These are phyloP conservation scores for Casuarina cunninghamiana DNA, from an alignment of 306 rosid species.

Conservation along the genomic window DNA sequence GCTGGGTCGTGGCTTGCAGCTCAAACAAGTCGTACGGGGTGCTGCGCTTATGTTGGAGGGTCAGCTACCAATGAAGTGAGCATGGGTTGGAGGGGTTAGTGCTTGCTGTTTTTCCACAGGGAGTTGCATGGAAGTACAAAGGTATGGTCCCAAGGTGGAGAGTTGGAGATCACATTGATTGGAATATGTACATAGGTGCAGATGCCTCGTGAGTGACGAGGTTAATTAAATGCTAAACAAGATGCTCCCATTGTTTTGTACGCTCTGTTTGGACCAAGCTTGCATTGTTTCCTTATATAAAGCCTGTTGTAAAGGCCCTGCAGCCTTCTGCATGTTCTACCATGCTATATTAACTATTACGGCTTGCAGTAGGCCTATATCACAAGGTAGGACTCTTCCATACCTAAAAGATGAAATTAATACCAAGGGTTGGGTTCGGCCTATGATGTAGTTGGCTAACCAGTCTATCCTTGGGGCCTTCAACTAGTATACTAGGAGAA, in stretches of 20 bases:
- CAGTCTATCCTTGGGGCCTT: too few relatives aligned
- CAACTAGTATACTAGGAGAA: too few relatives aligned
- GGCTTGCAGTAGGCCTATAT: neutral
- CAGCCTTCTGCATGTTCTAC: constrained; percentile 11
- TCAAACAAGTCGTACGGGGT: constrained; percentile 61
- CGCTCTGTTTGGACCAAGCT: constrained; percentile 21
- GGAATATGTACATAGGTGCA: constrained; percentile 1
- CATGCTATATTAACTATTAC: constrained; percentile 11
- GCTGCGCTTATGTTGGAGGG: constrained; percentile 48
- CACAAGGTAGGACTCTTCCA: neutral
- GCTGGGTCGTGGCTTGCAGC: constrained; percentile 49
- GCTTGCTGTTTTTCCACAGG: constrained; percentile 26
- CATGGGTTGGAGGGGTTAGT: neutral
- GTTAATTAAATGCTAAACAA: constrained; percentile 27
- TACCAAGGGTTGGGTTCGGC: too few relatives aligned
- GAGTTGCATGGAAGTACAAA: constrained; percentile 33
- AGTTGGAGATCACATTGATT: neutral
- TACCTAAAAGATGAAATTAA: too few relatives aligned
- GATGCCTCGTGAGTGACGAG: constrained; percentile 50
- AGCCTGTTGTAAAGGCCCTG: too few relatives aligned
- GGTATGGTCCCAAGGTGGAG: neutral
- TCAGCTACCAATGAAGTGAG: constrained; percentile 20
- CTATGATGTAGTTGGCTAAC: too few relatives aligned
- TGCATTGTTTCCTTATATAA: too few relatives aligned
- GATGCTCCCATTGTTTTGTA: constrained; percentile 47